phyloP scores from a whole-genome alignment of 805 yeast genomes.

The Candida glaebosa region DNA sequence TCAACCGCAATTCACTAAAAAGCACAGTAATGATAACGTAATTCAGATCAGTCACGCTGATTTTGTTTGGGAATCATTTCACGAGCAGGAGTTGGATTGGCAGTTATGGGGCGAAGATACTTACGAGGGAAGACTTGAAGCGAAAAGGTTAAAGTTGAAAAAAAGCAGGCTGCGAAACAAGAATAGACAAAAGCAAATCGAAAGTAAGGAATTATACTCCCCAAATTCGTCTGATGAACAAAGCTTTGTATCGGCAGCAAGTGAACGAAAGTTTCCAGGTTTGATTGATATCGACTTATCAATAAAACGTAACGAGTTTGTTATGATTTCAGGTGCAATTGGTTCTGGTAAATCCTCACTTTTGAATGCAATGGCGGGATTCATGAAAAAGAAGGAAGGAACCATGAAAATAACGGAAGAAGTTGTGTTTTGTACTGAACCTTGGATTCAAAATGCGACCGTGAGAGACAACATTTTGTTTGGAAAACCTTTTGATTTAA shows the following conservation, averaged over 20 bases:
- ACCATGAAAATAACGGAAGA: conserved; percentile 26
- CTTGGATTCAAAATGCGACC: conserved; percentile 36
- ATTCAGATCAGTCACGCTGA: conserved; percentile 19
- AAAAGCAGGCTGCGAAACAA: conserved; percentile 9
- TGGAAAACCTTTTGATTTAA: conserved; percentile 21
- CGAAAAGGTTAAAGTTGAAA: conserved; percentile 15
- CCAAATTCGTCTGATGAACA: no score
- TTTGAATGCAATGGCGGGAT: conserved; percentile 34
- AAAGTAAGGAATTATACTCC: conserved; percentile 13
- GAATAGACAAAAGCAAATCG: conserved; percentile 7
- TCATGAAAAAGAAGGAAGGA: conserved; percentile 32
- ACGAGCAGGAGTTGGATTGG: conserved; percentile 19
- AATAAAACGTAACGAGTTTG: conserved; percentile 29
- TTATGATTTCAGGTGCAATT: conserved; percentile 34
- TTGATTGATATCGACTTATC: conserved; percentile 23
- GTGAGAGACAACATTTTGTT: conserved; percentile 31
- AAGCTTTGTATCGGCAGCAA: no score
- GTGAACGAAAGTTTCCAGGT: conserved; percentile 21
- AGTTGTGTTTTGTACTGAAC: conserved; percentile 27
- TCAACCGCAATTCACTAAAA: conserved; percentile 16
- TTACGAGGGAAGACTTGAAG: conserved; percentile 11
- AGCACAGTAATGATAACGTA: conserved; percentile 22
- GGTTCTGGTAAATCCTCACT: conserved; percentile 38
- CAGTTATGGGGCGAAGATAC: conserved; percentile 21
- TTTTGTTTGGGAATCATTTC: conserved; percentile 31